These are phyloP conservation scores for Xylaria venustula DNA, from an alignment of 495 filamentous ascomycete genomes.

Conservation along the genomic window DNA sequence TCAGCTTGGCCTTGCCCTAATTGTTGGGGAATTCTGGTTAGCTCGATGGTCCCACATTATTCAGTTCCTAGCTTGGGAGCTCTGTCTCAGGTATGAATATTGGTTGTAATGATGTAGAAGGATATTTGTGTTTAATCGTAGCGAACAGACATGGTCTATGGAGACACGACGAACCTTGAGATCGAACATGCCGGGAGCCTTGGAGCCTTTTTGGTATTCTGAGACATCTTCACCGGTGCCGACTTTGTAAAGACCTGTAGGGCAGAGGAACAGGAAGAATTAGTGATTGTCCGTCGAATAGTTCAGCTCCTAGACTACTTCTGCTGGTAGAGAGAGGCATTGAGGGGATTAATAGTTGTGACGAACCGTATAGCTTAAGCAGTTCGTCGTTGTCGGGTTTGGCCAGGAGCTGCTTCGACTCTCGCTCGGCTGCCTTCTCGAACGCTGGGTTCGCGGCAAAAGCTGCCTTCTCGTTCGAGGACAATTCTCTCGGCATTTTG, in stretches of 20 bases:
- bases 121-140: no score
- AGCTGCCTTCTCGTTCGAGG: slow-evolving; percentile 4
- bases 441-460: slow-evolving; percentile 48
- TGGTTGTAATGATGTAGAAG: not conserved
- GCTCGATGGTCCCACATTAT: not conserved
- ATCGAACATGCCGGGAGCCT: slow-evolving; percentile 48
- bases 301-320: no score
- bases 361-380: slow-evolving; percentile 50
- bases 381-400: slow-evolving; percentile 59
- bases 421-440: slow-evolving; percentile 56
- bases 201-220: slow-evolving; percentile 30
- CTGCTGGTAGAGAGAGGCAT: not conserved
- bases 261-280: not conserved
- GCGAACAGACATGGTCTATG: not conserved
- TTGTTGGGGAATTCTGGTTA: not conserved
- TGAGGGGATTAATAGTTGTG: not conserved
- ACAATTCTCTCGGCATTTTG: slow-evolving; percentile 30
- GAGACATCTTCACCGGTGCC: slow-evolving; percentile 48
- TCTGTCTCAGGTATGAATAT: no score
- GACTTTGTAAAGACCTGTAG: slow-evolving; percentile 53
- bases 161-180: slow-evolving; percentile 50
- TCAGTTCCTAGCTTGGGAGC: no score
- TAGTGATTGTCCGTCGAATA: no score
- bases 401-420: slow-evolving; percentile 61
- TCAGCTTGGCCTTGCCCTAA: slow-evolving; percentile 79